Evolutionary conservation across 2,329 filamentous ascomycete species (phyloP).

Genomic region (Hymenoscyphus occultus): DNA sequence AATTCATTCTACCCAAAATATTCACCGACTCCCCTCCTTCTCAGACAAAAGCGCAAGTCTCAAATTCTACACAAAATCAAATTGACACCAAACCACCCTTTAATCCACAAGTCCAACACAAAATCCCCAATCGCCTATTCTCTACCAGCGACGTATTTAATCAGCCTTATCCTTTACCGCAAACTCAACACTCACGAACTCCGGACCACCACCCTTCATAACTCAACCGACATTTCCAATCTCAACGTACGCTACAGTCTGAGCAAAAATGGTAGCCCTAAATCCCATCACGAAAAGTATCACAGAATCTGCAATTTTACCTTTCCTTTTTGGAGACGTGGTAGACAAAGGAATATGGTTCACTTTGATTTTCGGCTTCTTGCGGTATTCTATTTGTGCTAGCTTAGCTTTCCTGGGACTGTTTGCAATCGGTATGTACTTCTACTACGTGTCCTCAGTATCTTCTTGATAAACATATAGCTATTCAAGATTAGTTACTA

Average conservation of each 20-base stretch:
- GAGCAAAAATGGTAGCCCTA: neutral
- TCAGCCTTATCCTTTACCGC: neutral
- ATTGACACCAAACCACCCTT: neutral
- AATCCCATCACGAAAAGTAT: neutral
- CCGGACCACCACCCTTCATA: neutral
- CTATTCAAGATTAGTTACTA: neutral
- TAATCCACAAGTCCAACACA: neutral
- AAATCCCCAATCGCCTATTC: neutral
- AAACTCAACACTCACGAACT: neutral
- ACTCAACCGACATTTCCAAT: neutral
- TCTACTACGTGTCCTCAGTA: neutral
- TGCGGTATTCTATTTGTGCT: neutral
- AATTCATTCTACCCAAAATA: neutral
- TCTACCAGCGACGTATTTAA: neutral
- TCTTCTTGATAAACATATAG: no score
- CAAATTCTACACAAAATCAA: neutral
- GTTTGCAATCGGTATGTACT: neutral
- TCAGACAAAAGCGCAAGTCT: neutral
- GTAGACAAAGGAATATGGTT: neutral
- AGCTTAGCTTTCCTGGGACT: neutral
- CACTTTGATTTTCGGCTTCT: neutral
- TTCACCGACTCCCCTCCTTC: neutral
- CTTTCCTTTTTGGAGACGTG: neutral
- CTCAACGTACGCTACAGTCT: neutral
- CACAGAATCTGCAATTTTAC: neutral